Evolutionary conservation across 768 basidiomycete genomes (phyloP).

Genomic region (Russula vinacea): DNA sequence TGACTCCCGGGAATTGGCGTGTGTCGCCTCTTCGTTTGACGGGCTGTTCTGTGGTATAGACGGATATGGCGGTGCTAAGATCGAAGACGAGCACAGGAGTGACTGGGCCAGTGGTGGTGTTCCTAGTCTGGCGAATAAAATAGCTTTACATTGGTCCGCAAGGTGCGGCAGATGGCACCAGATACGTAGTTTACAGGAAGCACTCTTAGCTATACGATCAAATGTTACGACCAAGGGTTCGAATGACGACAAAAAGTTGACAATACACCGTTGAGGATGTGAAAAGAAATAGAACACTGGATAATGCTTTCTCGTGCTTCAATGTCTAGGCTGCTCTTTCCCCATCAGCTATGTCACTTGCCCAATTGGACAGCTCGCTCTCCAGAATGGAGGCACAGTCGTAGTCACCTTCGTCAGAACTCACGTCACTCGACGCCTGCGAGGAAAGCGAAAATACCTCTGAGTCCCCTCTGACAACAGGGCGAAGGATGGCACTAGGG

Average conservation of each 20-base stretch:
- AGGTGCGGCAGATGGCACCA: neutral
- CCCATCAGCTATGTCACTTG: slow-evolving; percentile 16
- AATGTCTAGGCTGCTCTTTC: neutral
- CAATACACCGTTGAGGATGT: neutral
- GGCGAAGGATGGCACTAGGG: neutral
- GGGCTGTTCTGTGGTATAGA: neutral
- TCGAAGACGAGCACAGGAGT: neutral
- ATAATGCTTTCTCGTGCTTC: neutral
- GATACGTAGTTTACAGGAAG: slow-evolving; percentile 4
- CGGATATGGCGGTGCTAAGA: neutral
- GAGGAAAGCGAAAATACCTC: slow-evolving; percentile 28
- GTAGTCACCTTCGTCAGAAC: slow-evolving; percentile 26
- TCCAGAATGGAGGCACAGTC: slow-evolving; percentile 18
- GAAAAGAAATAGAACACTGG: neutral
- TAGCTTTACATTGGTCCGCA: neutral
- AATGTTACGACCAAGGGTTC: neutral
- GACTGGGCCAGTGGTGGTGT: neutral
- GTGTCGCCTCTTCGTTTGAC: neutral
- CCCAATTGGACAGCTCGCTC: slow-evolving; percentile 26
- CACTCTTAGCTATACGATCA: slow-evolving; percentile 2
- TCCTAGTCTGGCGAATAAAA: neutral
- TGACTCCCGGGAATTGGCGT: neutral
- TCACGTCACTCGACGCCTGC: slow-evolving; percentile 18
- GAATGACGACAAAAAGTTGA: neutral
- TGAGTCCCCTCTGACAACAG: slow-evolving; percentile 6